Evolutionary conservation across 2,329 filamentous ascomycete genomes (phyloP).

Genomic region (Clonostachys rosea): DNA sequence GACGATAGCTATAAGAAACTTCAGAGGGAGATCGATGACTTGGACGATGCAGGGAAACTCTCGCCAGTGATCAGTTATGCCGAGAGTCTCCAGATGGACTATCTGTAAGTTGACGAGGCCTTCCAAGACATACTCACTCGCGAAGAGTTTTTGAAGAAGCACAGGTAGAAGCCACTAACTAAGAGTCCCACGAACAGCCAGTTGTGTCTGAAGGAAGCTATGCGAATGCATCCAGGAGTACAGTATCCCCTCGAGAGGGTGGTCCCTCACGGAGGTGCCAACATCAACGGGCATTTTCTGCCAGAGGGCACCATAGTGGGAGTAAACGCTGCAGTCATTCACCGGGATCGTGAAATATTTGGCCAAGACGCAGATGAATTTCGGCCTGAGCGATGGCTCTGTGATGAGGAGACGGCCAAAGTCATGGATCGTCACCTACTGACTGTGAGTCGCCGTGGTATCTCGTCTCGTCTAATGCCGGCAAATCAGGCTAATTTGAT

Average conservation of each 20-base stretch:
- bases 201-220: slow-evolving; percentile 34
- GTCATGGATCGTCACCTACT: slow-evolving; percentile 2
- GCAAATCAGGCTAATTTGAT: background rate
- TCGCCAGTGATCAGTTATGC: slow-evolving; percentile 12
- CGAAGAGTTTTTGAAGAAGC: no score
- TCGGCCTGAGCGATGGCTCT: slow-evolving; percentile 26
- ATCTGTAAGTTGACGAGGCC: slow-evolving; percentile 25
- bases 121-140: no score
- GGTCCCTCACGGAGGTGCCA: slow-evolving; percentile 34
- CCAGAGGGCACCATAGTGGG: slow-evolving; percentile 21
- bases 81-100: slow-evolving; percentile 19
- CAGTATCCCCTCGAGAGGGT: slow-evolving; percentile 38
- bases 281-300: slow-evolving; percentile 19
- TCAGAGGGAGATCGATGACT: slow-evolving; percentile 14
- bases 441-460: background rate
- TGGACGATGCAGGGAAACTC: slow-evolving; percentile 1
- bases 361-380: slow-evolving; percentile 27
- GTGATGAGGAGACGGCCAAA: slow-evolving; percentile 2
- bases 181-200: no score
- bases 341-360: slow-evolving; percentile 31
- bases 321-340: slow-evolving; percentile 31
- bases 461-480: background rate
- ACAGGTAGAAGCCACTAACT: no score
- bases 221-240: slow-evolving; percentile 40
- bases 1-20: slow-evolving; percentile 11